Base-by-base conservation (phyloP, 768 basidiomycete genomes). In the Ramaria sp. region DNA sequence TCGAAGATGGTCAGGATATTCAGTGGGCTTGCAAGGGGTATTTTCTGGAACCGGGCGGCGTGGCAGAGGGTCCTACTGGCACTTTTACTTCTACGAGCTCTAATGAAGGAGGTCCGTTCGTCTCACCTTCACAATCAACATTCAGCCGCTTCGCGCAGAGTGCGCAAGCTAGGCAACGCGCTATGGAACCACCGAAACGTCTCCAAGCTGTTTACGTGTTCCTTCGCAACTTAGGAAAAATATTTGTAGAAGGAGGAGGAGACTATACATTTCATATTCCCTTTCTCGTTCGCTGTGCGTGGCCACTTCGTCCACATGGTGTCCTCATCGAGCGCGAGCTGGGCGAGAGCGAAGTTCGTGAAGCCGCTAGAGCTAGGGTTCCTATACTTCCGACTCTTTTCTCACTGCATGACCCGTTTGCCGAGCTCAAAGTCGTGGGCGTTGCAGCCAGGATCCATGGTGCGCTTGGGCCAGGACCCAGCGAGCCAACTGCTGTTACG, bases 21-120 rank as follows among this genome's bases (percentile, higher is more conserved):
- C 88, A 88, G 63, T 88, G 78, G 71, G 89, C 86, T 5, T 90
- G 88, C 64, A 72, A 86, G n/a, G 90, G 84, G 3, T 78, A 77
- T 67, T 74, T 91, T 38, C 81, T 84, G 62, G 81, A 84, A 62
- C 67, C 73, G 7, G 69, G 69, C 19, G 61, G 65, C 19, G 61
- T 72, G n/a, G 57, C 61, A 41, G 53, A 57, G 63, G 2, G 59
- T 64, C 19, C 67, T 65, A 52, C 60, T 20, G 49, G 41, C 17
- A 59, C 62, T 4, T 59, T 55, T 24, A 15, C 51, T 45, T 63
- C 45, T 62, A 68, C 27, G 66, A 55, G 31, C 60, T 63, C 50
- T 63, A 61, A 60, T 20, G 59, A 57, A 48, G 59, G 61, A 1
- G 61, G 61, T 7, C 60, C 63, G 64, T 33, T 66, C 68, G 33